These are phyloP conservation scores for Fusarium citri DNA, from an alignment of 2,329 filamentous ascomycete species.

Conservation along the genomic window DNA sequence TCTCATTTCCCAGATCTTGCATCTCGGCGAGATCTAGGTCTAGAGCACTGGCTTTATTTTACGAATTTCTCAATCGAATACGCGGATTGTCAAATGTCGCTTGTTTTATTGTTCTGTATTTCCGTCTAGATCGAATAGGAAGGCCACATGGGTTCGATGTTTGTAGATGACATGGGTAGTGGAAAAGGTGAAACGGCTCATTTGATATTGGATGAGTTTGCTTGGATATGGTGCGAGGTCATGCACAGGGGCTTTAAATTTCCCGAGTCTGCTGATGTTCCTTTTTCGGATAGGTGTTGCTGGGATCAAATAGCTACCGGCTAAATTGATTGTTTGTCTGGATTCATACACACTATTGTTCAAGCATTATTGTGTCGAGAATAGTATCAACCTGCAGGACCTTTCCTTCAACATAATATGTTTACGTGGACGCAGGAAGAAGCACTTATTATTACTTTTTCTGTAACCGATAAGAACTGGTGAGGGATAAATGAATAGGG, in stretches of 20 bases:
- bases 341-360: background rate
- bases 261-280: background rate
- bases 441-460: background rate
- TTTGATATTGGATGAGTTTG: background rate
- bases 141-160: slow-evolving; percentile 7
- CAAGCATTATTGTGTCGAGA: background rate
- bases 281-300: background rate
- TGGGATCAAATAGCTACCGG: background rate
- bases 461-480: background rate
- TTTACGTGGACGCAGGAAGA: no score
- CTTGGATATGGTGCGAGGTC: background rate
- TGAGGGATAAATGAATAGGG: background rate
- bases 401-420: background rate
- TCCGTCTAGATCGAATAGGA: slow-evolving; percentile 2
- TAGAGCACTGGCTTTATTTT: slow-evolving; percentile 13
- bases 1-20: slow-evolving; percentile 39
- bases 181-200: slow-evolving; percentile 10
- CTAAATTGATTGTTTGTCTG: background rate
- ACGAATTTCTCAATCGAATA: background rate
- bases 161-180: background rate
- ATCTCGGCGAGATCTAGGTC: slow-evolving; percentile 4
- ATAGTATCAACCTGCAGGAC: no score
- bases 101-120: background rate
- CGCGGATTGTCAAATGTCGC: slow-evolving; percentile 27
- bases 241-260: background rate